Evolutionary conservation across 306 rosid genomes (phyloP), one percentile per base, ranked within the genome.

Genomic region (Begonia fuchsioides): DNA sequence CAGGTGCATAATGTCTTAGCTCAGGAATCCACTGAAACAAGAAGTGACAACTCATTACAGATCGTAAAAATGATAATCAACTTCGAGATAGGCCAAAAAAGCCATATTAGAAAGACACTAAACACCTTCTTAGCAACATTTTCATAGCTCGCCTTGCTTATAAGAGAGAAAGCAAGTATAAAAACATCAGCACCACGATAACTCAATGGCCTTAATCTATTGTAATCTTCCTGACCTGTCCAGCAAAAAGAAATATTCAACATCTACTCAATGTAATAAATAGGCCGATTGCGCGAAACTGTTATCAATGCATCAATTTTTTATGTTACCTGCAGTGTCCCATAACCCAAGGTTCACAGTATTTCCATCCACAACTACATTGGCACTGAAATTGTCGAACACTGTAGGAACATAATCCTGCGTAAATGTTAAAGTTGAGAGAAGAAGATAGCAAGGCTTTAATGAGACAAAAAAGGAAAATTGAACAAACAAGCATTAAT

Each of bases 281-380:
- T 57, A 32, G 9, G 11, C 17, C 16, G 13, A 39, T 35, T 55
- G 20, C 43, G 10, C 19, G 32, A 7, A 47, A 53, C 66, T 2
- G 35, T 26, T 26, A 19, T 38, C 39, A 43, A 18, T 52, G 20
- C 13, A n/a, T 47, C 19, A 9, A 12, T n/a, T 8, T 57, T 56
- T 26, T 17, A 17, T 26, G 13, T 59, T 58, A 83, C 88, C 94
- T 52, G 94, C 94, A 20, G 94, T 83, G 62, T 83, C 94, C 94
- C 94, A 83, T 17, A 83, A 44, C 9, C 76, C 88, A 17, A 83
- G 72, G 76, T 73, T 79, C 32, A 83, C 76, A 0, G 85, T 76
- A 71, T 80, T 83, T 65, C 94, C 94, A 64, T 83, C 94, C 64
- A n/a, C n/a, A n/a, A n/a, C n/a, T n/a, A n/a, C n/a, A n/a, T n/a